Evolutionary conservation across 352 stramenopile species (phyloP).

Genomic region (Globisporangium sylvaticum): DNA sequence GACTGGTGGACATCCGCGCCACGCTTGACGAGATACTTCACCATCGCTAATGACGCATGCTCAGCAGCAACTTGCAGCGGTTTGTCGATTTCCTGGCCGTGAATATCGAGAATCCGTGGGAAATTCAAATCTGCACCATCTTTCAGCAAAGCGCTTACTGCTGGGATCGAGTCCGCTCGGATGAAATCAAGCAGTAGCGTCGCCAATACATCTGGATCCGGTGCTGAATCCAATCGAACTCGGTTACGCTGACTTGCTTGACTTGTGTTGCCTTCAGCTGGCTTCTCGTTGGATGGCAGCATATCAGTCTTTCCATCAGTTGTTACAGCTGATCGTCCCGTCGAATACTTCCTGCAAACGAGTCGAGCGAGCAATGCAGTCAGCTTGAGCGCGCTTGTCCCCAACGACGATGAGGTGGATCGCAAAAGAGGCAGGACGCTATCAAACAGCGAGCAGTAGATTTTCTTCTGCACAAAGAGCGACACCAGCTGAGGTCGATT

Average conservation of each 20-base stretch:
- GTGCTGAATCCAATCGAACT: conserved; percentile 41
- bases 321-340: neutral
- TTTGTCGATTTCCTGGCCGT: conserved; percentile 58
- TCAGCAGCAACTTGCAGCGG: conserved; percentile 62
- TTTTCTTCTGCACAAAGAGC: conserved; percentile 48
- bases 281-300: neutral
- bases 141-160: conserved; percentile 67
- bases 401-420: conserved; percentile 35
- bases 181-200: conserved; percentile 72
- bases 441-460: conserved; percentile 59
- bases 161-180: conserved; percentile 60
- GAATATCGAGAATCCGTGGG: conserved; percentile 34
- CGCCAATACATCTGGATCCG: conserved; percentile 58
- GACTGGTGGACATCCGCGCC: conserved; percentile 65
- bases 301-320: neutral
- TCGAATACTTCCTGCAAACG: conserved; percentile 42
- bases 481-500: conserved; percentile 44
- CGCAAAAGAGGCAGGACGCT: conserved; percentile 41
- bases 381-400: conserved; percentile 48
- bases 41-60: conserved; percentile 60
- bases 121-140: conserved; percentile 77
- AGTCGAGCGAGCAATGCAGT: conserved; percentile 47
- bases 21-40: conserved; percentile 73
- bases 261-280: neutral
- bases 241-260: conserved; percentile 19